Conservation (phyloP, 2,329 filamentous ascomycete genomes). For the Dendrostoma leiphaemia region DNA sequence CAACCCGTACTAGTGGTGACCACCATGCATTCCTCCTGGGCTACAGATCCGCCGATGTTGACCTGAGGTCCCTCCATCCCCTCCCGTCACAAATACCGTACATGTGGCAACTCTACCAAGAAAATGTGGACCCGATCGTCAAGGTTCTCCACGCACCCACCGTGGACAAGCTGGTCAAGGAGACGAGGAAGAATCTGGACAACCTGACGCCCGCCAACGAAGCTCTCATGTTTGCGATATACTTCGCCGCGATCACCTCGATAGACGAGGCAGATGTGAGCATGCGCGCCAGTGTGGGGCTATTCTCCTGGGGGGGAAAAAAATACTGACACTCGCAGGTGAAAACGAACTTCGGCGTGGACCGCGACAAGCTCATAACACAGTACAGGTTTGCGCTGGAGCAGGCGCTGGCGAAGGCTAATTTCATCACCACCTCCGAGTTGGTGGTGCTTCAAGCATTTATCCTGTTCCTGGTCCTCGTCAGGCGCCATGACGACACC, state of each 20-base stretch:
- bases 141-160: slow-evolving; percentile 72
- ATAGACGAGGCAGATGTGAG: slow-evolving; percentile 59
- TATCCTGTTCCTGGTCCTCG: slow-evolving; percentile 54
- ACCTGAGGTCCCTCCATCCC: slow-evolving; percentile 64
- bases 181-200: slow-evolving; percentile 58
- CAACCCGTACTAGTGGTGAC: slow-evolving; percentile 39
- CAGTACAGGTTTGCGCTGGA: slow-evolving; percentile 55
- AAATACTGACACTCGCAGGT: slow-evolving; percentile 36
- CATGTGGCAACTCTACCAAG: slow-evolving; percentile 69
- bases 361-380: slow-evolving; percentile 43
- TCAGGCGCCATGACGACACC: slow-evolving; percentile 50
- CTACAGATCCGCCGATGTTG: slow-evolving; percentile 68
- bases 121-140: slow-evolving; percentile 71
- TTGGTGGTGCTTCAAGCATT: slow-evolving; percentile 61
- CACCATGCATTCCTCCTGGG: slow-evolving; percentile 73
- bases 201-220: slow-evolving; percentile 56
- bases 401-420: slow-evolving; percentile 58
- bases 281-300: not conserved
- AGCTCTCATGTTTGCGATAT: slow-evolving; percentile 63
- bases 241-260: slow-evolving; percentile 56
- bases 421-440: slow-evolving; percentile 59
- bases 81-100: slow-evolving; percentile 61
- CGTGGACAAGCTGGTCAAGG: slow-evolving; percentile 58
- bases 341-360: slow-evolving; percentile 45
- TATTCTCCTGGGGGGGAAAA: not conserved